Evolutionary conservation across 495 filamentous ascomycete species (phyloP), one percentile per base, ranked within the genome.

Genomic region (Aspergillus wentii): DNA sequence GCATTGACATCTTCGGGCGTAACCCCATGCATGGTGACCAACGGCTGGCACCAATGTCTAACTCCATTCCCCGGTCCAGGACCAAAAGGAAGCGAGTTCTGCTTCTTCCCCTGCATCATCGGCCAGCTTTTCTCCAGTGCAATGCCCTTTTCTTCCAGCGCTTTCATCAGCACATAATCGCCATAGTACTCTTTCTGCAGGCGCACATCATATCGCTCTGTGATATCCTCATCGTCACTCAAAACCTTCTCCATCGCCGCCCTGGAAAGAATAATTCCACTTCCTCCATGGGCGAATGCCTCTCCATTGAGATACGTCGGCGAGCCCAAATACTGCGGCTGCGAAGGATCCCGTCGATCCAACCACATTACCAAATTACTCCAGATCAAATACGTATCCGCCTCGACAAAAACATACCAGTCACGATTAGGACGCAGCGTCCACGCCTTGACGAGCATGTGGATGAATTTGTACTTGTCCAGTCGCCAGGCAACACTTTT

Each of bases 381-480:
- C 75, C 75, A 79, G 18, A 78, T 59, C 15, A 78, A 47, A 41
- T 78, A 80, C 0, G 76, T 78, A 49, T 82, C 77, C 11, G 68
- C 68, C 49, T 80, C 77, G 46, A 76, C 69, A 43, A 80, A 80
- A 26, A 80, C 65, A 48, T 76, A 82, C 74, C 75, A 82, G 22
- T 73, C 68, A 15, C 52, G 61, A 7, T 64, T 56, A 6, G 73
- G 72, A 5, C 63, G 60, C 69, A 69, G 58, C 22, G 55, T 50
- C 66, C 69, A 78, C 8, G 74, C 67, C 39, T 75, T 59, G 44
- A 73, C 67, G 38, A 80, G 62, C 54, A 75, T 72, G 13, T 74
- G 71, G 8, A 82, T 56, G 50, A 80, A 80, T 59, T 80, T 82
- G 60, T 75, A 80, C 46, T 76, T 78, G 52, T 82, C 77, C 32